These are phyloP conservation scores for Garcia nutans DNA, from an alignment of 345 rosid genomes.

Conservation along the genomic window DNA sequence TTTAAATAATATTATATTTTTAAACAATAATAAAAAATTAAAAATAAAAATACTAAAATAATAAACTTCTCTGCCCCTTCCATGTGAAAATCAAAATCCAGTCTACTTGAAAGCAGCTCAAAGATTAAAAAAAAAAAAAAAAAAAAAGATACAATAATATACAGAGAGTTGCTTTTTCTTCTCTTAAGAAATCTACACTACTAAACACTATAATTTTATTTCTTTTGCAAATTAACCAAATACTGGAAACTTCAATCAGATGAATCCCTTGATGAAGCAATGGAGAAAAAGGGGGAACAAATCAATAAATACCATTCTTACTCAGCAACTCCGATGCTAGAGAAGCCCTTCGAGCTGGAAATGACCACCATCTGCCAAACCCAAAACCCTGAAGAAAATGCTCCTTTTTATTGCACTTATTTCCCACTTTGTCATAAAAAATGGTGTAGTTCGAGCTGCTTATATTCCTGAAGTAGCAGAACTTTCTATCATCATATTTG, in stretches of 20 bases:
- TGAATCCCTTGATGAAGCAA: not conserved
- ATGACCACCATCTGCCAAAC: constrained; percentile 10
- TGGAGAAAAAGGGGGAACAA: not conserved
- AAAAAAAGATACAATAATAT: not conserved
- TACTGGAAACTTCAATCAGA: constrained; percentile 12
- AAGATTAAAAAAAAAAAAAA: no score
- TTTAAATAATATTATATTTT: no score
- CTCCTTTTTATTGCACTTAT: constrained; percentile 31
- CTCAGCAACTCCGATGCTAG: constrained; percentile 19
- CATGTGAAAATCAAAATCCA: not conserved
- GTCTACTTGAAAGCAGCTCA: not conserved
- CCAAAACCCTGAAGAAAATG: constrained; percentile 12
- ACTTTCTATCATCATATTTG: constrained; percentile 40
- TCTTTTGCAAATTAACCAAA: not conserved
- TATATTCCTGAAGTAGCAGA: constrained; percentile 73
- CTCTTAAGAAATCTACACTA: not conserved
- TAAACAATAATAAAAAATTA: no score
- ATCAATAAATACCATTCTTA: constrained; percentile 9
- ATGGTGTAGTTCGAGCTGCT: constrained; percentile 69
- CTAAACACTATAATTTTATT: constrained; percentile 16
- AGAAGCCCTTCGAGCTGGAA: constrained; percentile 19
- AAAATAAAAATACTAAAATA: not conserved
- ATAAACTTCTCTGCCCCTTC: not conserved
- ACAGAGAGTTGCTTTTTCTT: not conserved
- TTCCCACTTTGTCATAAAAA: constrained; percentile 43